These are phyloP conservation scores for Pyronema domesticum DNA, from an alignment of 495 filamentous ascomycete genomes.

Conservation along the genomic window DNA sequence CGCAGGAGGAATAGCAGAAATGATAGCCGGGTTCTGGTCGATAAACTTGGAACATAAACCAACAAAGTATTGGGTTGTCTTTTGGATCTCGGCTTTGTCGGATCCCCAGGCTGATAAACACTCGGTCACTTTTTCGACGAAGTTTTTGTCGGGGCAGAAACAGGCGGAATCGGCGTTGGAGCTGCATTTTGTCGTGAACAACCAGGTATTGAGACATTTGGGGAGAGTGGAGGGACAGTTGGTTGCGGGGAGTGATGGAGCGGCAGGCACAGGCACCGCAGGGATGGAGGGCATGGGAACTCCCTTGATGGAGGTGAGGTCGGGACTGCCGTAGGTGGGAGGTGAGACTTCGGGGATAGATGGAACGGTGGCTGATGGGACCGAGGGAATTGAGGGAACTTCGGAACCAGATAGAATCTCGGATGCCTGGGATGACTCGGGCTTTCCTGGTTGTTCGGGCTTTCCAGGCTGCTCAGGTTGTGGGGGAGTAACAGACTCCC, in stretches of 20 bases:
- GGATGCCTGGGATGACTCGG: too few relatives aligned
- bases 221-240: slow-evolving; percentile 60
- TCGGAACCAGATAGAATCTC: too few relatives aligned
- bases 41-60: slow-evolving; percentile 74
- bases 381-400: too few relatives aligned
- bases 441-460: too few relatives aligned
- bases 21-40: slow-evolving; percentile 62
- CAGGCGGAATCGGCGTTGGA: slow-evolving; percentile 70
- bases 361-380: neutral
- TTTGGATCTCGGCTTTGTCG: slow-evolving; percentile 43
- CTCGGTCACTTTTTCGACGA: slow-evolving; percentile 62
- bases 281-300: slow-evolving; percentile 9
- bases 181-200: slow-evolving; percentile 52
- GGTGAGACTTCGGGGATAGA: neutral
- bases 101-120: slow-evolving; percentile 65
- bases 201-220: slow-evolving; percentile 86
- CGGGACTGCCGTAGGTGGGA: slow-evolving; percentile 26
- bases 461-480: too few relatives aligned
- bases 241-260: slow-evolving; percentile 13
- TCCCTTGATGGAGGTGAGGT: slow-evolving; percentile 4
- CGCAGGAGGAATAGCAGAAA: slow-evolving; percentile 48
- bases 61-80: slow-evolving; percentile 67
- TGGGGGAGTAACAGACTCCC: too few relatives aligned
- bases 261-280: slow-evolving; percentile 2
- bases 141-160: slow-evolving; percentile 65